Base-by-base conservation (phyloP, 306 rosid species). In the Lotus japonicus region DNA sequence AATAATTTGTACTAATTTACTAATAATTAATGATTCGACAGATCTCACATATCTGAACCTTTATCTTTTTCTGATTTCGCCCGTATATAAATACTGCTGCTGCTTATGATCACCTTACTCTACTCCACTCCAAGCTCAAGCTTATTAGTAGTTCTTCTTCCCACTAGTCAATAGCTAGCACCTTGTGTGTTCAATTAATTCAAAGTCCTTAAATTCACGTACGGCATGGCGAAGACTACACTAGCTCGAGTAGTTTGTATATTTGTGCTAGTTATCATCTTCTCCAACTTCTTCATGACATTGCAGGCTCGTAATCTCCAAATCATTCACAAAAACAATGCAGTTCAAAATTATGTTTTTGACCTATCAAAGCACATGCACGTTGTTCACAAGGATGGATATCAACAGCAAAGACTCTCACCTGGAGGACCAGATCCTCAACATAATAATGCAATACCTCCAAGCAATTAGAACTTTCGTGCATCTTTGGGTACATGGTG, bases 221-320 rank as follows among this genome's bases (percentile, higher is more conserved):
- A 26, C 33, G 33, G n/a, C 62, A 82, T 75, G 85, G 68, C 46
- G 12, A 74, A 13, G 13, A 16, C 33, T 52, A 49, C 12, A 14
- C 4, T 43, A 31, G 38, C 28, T 4, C 5, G 38, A 26, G 19
- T 70, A 18, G 19, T 17, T 6, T n/a, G n/a, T n/a, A 5, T 77
- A 6, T 66, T 77, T 53, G 52, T 53, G 3, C n/a, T 76, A 19
- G 1, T 35, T 5, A 38, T 84, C 68, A 6, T 82, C 70, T 21
- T 66, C 50, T 56, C 55, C 28, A 57, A 54, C 31, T 28, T 55
- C 61, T 46, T 61, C 58, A 36, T 31, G 63, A 53, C 48, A n/a
- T 58, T 61, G 9, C 61, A 75, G 38, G 85, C 85, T 7, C 86
- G 86, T 11, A 54, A 11, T n/a, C 73, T 82, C 51, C 64, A 66